phyloP scores from a whole-genome alignment of 2,329 filamentous ascomycete species.

The Macrophomina tecta region DNA sequence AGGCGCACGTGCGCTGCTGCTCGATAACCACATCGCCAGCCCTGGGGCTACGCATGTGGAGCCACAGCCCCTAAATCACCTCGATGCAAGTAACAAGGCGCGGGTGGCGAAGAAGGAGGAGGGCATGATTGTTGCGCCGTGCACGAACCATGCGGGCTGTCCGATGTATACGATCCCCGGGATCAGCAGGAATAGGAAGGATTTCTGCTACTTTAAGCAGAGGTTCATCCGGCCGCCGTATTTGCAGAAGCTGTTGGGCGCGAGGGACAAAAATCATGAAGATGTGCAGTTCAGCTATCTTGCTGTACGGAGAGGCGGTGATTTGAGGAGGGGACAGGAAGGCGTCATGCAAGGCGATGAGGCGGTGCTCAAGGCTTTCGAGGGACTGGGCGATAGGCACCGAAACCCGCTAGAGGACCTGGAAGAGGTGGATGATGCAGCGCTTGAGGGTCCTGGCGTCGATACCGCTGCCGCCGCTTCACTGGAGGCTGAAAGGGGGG shows the following conservation, averaged over 20 bases:
- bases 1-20: slow-evolving; percentile 77
- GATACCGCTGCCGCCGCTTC: not conserved
- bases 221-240: slow-evolving; percentile 85
- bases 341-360: slow-evolving; percentile 60
- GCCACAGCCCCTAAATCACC: slow-evolving; percentile 35
- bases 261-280: slow-evolving; percentile 78
- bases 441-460: slow-evolving; percentile 31
- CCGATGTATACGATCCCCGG: slow-evolving; percentile 85
- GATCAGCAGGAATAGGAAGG: slow-evolving; percentile 74
- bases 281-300: slow-evolving; percentile 92
- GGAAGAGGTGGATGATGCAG: slow-evolving; percentile 27
- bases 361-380: slow-evolving; percentile 68
- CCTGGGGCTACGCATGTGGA: slow-evolving; percentile 58
- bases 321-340: slow-evolving; percentile 53
- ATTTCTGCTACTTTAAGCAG: slow-evolving; percentile 91
- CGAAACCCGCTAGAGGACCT: slow-evolving; percentile 6
- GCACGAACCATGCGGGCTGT: slow-evolving; percentile 86
- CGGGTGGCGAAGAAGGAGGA: slow-evolving; percentile 55
- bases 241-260: slow-evolving; percentile 76
- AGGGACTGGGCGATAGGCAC: slow-evolving; percentile 62
- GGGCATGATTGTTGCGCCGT: slow-evolving; percentile 69
- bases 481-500: not conserved
- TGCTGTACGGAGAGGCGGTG: slow-evolving; percentile 78
- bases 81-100: slow-evolving; percentile 42
- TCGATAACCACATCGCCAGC: slow-evolving; percentile 75